A percentile compares a stretch with the other conserved stretches of the same genome.
These are phyloP conservation scores for Penicillium subrubescens DNA, from an alignment of 495 filamentous ascomycete genomes.

Conservation along the genomic window DNA sequence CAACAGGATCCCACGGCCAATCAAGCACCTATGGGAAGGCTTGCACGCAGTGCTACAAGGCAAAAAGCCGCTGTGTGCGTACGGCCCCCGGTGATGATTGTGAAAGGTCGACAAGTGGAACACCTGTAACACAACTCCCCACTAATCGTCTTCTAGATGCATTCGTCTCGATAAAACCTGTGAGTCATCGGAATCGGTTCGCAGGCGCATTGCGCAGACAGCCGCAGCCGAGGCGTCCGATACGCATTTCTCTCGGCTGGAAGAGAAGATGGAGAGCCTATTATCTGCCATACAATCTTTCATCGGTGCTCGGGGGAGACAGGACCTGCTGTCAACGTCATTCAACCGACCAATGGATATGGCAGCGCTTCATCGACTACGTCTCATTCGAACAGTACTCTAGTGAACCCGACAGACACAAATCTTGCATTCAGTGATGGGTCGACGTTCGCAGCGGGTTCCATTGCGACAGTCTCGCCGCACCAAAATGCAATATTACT, in stretches of 20 bases:
- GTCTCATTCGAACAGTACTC: not conserved
- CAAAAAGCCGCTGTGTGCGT: constrained; percentile 35
- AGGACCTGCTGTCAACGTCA: constrained; percentile 7
- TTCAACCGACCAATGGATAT: not conserved
- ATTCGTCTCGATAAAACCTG: constrained; percentile 44
- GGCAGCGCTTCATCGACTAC: not conserved
- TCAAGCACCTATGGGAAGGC: constrained; percentile 30
- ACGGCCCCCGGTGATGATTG: constrained; percentile 19
- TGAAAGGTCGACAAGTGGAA: constrained; percentile 20
- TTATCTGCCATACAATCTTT: constrained; percentile 25
- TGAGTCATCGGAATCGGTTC: constrained; percentile 34
- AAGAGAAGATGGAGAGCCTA: constrained; percentile 36
- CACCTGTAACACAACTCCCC: not conserved
- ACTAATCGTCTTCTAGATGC: constrained; percentile 37
- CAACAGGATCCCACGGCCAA: not conserved
- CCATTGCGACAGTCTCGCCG: not conserved
- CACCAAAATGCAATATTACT: not conserved
- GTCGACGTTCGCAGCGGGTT: not conserved
- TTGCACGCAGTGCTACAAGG: constrained; percentile 35
- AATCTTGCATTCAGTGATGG: not conserved
- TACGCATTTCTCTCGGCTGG: constrained; percentile 49
- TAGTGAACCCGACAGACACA: not conserved
- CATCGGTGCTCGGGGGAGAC: not conserved
- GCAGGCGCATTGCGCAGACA: constrained; percentile 29
- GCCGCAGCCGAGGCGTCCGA: constrained; percentile 36